Conservation (phyloP, 192 early-diverging fungal species). For the Mortierella alpina region DNA sequence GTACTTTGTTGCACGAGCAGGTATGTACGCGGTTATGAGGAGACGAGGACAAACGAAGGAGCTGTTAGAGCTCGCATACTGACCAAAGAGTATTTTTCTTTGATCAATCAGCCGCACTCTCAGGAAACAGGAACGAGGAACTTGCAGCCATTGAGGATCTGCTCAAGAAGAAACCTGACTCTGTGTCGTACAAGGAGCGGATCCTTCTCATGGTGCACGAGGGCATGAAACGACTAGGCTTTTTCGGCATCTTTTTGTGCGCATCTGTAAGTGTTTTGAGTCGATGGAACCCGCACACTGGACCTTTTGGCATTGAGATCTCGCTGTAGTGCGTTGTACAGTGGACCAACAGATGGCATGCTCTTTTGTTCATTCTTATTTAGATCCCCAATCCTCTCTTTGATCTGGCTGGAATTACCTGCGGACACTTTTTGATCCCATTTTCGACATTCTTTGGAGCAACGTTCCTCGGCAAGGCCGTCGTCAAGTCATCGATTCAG, state of each 20-base stretch:
- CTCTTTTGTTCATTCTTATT: neutral
- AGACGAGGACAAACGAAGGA: neutral
- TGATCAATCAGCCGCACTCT: conserved; percentile 57
- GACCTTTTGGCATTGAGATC: neutral
- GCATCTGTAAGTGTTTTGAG: conserved; percentile 73
- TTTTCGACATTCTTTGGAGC: conserved; percentile 97
- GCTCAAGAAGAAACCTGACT: conserved; percentile 59
- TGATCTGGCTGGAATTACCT: conserved; percentile 95
- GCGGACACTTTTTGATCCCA: conserved; percentile 90
- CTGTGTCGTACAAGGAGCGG: conserved; percentile 74
- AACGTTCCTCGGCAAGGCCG: conserved; percentile 92
- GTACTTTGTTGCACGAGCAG: conserved; percentile 73
- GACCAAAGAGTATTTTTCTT: neutral
- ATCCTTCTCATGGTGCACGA: conserved; percentile 74
- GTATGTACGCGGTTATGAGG: conserved; percentile 34
- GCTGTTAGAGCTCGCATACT: neutral
- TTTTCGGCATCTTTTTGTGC: conserved; percentile 90
- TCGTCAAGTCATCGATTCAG: conserved; percentile 89
- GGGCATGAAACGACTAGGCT: conserved; percentile 82
- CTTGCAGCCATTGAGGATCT: conserved; percentile 55
- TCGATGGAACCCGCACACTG: neutral
- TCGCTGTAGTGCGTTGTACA: neutral
- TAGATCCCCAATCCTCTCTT: conserved; percentile 97
- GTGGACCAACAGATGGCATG: neutral
- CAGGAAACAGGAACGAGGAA: conserved; percentile 64